Base-by-base conservation (phyloP, 169 alveolate genomes). In the Gregarina niphandrodes region DNA sequence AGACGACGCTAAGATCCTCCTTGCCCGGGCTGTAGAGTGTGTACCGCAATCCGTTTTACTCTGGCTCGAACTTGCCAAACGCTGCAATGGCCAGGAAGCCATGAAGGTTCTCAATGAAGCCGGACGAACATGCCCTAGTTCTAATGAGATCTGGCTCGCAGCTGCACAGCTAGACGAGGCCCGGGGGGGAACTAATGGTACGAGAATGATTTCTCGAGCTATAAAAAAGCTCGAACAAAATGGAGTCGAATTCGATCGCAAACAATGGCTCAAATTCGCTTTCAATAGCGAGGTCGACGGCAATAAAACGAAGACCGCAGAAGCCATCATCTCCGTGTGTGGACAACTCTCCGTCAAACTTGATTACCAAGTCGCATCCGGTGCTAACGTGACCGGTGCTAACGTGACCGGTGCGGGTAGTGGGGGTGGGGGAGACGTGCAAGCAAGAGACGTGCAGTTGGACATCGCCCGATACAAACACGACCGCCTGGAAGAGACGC, bases 81-180 rank as follows among this genome's bases (percentile, higher is more conserved):
- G 85, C 24, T 91, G 95, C 47, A 75, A 78, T 21, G 88, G 88
- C 73, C 79, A 74, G 42, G 94, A 85, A 60, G 97, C 98, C 13
- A 4, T 13, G 44, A 67, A 67, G 40, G 89, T 85, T 39, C 57
- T 92, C 35, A 87, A 89, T 55, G 83, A 81, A 45, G 99, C 99
- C n/a, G 64, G 95, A 12, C 82, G 84, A 55, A 72, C 68, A 55
- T 65, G 87, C 30, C 97, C 97, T 34, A 75, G 92, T 7, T 84
- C 84, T 38, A 83, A 84, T 13, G 80, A 73, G 17, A 78, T 85
- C 32, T 85, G 95, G 96, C 77, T 84, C 18, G 70, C 80, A 37
- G 97, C 97, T 3, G 92, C 97, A 26, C 82, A 84, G 48, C 66
- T 91, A 54, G 96, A 91, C 60, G 98, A 91, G 52, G 67, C 84